Percentiles rank a stretch among this genome's conserved stretches.
These are phyloP conservation scores for Cardiospermum halicacabum DNA, from an alignment of 345 rosid genomes.

Conservation along the genomic window DNA sequence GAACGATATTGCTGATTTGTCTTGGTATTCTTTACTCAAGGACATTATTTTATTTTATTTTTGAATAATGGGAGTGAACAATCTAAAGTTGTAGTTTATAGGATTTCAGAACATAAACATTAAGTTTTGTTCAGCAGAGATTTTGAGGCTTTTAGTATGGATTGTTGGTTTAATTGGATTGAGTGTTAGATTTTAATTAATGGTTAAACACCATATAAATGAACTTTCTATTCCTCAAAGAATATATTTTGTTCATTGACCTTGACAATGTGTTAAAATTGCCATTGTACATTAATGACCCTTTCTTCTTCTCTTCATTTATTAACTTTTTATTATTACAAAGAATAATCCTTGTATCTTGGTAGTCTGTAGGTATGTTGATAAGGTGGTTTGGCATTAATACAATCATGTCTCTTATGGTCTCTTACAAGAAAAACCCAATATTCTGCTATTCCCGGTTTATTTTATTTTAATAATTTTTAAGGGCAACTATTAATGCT, in stretches of 20 bases:
- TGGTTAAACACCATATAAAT: not conserved
- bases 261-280: not conserved
- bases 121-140: not conserved
- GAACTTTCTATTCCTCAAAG: not conserved
- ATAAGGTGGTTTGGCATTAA: not conserved
- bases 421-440: not conserved
- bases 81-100: not conserved
- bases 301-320: too few species aligned
- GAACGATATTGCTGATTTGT: not conserved
- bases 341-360: not conserved
- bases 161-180: not conserved
- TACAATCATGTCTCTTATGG: not conserved
- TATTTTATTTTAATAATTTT: too few species aligned
- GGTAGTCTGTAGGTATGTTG: not conserved
- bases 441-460: not conserved
- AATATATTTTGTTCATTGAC: not conserved
- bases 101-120: not conserved
- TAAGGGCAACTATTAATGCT: not conserved
- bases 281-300: not conserved
- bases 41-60: too few species aligned
- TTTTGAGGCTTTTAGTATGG: not conserved
- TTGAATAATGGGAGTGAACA: not conserved
- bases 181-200: not conserved
- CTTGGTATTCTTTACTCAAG: not conserved
- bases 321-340: not conserved